Evolutionary conservation across 179 eudicot species (phyloP).

Genomic region (Spergularia azorica): DNA sequence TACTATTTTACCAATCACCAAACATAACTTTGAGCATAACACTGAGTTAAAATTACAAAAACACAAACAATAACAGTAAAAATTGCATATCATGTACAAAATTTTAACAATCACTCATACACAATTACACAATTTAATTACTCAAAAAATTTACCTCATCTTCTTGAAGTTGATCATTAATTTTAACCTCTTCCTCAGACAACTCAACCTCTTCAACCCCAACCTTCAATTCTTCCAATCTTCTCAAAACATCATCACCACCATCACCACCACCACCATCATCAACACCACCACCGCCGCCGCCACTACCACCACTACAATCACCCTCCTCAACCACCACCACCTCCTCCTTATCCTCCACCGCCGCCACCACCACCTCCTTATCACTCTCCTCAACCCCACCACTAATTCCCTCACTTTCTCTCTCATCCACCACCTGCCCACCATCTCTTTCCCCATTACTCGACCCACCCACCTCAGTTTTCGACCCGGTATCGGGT

Average conservation of each 20-base stretch:
- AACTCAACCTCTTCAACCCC: constrained; percentile 50
- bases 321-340: constrained; percentile 11
- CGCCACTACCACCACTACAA: constrained; percentile 19
- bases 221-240: constrained; percentile 51
- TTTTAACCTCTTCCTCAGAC: constrained; percentile 50
- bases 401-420: constrained; percentile 25
- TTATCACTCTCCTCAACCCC: constrained; percentile 12
- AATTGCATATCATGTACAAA: no score
- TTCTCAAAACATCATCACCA: constrained; percentile 43
- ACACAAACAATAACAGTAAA: not conserved
- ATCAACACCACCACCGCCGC: constrained; percentile 11
- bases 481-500: constrained; percentile 21
- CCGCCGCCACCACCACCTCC: constrained; percentile 19
- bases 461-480: constrained; percentile 40
- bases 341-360: constrained; percentile 9
- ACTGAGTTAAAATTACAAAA: not conserved
- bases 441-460: constrained; percentile 18
- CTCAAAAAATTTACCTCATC: constrained; percentile 63
- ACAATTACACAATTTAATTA: not conserved
- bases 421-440: constrained; percentile 26
- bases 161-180: constrained; percentile 83
- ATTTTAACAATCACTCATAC: not conserved
- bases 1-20: no score
- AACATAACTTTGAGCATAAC: no score
- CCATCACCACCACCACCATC: constrained; percentile 18